A percentile compares a stretch with the other conserved stretches of the same genome.
These are phyloP conservation scores for Spergularia marina DNA, from an alignment of 148 eudicot species.

Conservation along the genomic window DNA sequence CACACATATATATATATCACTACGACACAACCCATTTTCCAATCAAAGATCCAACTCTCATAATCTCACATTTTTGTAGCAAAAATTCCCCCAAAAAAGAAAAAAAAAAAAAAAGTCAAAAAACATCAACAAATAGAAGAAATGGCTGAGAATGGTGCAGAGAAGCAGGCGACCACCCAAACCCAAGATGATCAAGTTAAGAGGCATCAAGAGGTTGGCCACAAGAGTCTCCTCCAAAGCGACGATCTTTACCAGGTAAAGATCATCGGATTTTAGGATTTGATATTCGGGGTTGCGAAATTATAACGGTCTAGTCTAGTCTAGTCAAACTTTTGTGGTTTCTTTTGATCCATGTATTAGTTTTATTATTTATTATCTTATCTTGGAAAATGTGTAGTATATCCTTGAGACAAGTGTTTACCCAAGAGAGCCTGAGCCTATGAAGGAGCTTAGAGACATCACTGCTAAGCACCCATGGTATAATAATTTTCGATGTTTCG, in stretches of 20 bases:
- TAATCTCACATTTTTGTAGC: background rate
- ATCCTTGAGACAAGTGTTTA: constrained; percentile 91
- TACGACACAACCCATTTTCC: background rate
- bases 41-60: background rate
- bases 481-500: background rate
- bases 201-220: constrained; percentile 72
- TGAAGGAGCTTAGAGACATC: constrained; percentile 85
- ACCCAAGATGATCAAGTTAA: constrained; percentile 29
- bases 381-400: constrained; percentile 37
- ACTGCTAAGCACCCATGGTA: constrained; percentile 96
- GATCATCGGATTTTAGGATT: background rate
- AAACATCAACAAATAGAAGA: background rate
- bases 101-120: background rate
- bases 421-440: constrained; percentile 77
- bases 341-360: background rate
- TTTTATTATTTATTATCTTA: too few species aligned
- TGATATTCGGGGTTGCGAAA: background rate
- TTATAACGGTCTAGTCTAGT: too few species aligned
- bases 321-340: too few species aligned
- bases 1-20: constrained; percentile 29
- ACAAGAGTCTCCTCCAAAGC: constrained; percentile 85
- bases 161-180: constrained; percentile 9
- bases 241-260: constrained; percentile 83
- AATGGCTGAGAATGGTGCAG: constrained; percentile 40
- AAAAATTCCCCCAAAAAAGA: background rate